Evolutionary conservation across 2,329 filamentous ascomycete species (phyloP).

Genomic region (Phialophora tarda): DNA sequence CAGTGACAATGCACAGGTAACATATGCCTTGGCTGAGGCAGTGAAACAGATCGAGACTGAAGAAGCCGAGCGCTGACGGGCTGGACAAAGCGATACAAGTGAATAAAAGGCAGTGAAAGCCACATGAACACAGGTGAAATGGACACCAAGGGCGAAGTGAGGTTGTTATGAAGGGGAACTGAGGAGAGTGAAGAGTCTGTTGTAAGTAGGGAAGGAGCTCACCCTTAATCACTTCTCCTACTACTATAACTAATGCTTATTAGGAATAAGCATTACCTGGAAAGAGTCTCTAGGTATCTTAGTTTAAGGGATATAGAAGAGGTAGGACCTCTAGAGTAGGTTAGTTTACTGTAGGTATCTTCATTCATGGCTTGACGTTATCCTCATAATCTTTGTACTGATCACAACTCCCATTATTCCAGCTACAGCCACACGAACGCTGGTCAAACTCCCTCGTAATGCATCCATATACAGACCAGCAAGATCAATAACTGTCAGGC

Average conservation of each 20-base stretch:
- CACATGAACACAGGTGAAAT: background rate
- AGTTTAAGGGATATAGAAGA: background rate
- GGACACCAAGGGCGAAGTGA: background rate
- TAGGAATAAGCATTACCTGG: background rate
- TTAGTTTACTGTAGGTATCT: constrained; percentile 1
- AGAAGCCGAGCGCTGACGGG: background rate
- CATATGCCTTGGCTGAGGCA: background rate
- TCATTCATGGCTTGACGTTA: constrained; percentile 11
- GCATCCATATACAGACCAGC: constrained; percentile 4
- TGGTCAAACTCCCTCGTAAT: constrained; percentile 8
- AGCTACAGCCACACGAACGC: background rate
- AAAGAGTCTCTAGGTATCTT: background rate
- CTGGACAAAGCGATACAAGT: background rate
- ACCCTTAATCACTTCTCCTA: background rate
- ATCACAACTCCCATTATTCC: constrained; percentile 2
- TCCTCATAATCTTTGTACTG: background rate
- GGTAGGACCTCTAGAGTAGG: background rate
- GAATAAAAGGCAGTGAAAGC: background rate
- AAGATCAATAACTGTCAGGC: constrained; percentile 32
- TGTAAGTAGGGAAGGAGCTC: background rate
- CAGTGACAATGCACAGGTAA: background rate
- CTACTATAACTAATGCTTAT: background rate
- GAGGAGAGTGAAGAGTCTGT: background rate
- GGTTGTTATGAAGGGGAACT: background rate
- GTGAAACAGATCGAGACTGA: background rate